phyloP scores from a whole-genome alignment of 345 rosid species.

The Turnera subulata region DNA sequence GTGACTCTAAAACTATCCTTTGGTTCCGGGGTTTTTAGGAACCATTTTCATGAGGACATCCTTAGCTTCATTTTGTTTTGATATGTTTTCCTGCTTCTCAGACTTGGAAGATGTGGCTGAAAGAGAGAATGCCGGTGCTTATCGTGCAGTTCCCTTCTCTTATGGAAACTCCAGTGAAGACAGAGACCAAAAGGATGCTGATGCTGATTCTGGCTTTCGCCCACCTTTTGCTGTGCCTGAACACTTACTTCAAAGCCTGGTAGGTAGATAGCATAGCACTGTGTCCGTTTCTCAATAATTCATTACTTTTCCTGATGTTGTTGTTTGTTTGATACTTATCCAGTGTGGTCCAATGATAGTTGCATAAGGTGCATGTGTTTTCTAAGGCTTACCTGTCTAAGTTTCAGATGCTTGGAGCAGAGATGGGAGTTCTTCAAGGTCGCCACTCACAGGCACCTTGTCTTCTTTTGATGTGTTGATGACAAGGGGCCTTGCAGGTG shows the following conservation, averaged over 20 bases:
- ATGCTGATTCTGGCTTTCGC: conserved; percentile 48
- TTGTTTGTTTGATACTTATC: conserved; percentile 42
- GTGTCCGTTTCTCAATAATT: conserved; percentile 10
- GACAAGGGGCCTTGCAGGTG: conserved; percentile 91
- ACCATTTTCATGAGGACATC: conserved; percentile 1
- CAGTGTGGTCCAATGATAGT: conserved; percentile 51
- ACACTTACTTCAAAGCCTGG: conserved; percentile 64
- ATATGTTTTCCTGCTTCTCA: conserved; percentile 27
- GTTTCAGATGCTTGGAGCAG: conserved; percentile 99
- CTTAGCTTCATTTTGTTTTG: conserved; percentile 9
- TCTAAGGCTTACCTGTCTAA: conserved; percentile 99
- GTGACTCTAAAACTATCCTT: too few species aligned
- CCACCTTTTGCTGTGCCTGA: conserved; percentile 82
- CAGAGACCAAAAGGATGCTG: conserved; percentile 33
- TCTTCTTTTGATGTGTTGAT: conserved; percentile 84
- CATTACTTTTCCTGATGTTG: conserved; percentile 19
- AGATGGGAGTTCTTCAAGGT: conserved; percentile 66
- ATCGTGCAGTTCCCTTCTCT: conserved; percentile 60
- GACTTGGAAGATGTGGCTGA: conserved; percentile 42
- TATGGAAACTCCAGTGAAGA: conserved; percentile 58
- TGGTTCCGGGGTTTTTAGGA: too few species aligned
- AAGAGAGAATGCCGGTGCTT: conserved; percentile 34
- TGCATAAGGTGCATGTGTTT: conserved; percentile 74
- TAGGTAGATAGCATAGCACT: conserved; percentile 36
- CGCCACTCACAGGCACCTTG: conserved; percentile 79